Base-by-base conservation (phyloP, 371 early-diverging fungal species). In the Amoeboaphelidium occidentale region DNA sequence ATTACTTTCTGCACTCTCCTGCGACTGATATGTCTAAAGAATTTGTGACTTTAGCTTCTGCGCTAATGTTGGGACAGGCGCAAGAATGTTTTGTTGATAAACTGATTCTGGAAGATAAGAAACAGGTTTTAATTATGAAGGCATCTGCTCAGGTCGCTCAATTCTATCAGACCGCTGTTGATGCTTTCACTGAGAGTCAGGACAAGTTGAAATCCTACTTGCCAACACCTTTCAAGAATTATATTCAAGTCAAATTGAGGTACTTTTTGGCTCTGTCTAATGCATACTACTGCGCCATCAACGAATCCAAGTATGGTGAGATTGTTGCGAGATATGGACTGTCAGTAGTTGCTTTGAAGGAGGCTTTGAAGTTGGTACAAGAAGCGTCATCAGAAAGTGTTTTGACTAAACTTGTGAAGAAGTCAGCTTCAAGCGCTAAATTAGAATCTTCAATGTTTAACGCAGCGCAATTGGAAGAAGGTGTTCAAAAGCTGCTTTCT, bases 1-100 rank as follows among this genome's bases (percentile, higher is more conserved):
- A 93, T 53, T 92, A 90, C 62, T 91, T 93, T 65, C 61, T 91
- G 45, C 93, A 96, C 55, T 85, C 93, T 14, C 93, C 93, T 0
- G 82, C 87, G 1, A 68, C 76, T 14, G 96, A 96, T 62, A 59
- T 96, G 51, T 78, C 81, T 51, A 69, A 82, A 28, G 85, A 88
- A 43, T 77, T 83, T 0, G 79, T 92, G 50, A 81, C 81, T 50
- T 65, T 81, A 52, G 62, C 93, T 27, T 69, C 69, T 14, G 74
- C 82, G 24, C 61, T 89, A 28, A 85, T 86, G 85, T 67, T 92
- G 43, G 84, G 83, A 0, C 91, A 92, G 62, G 91, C 92, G 0
- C 96, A 94, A 52, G 96, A 94, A 62, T 78, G 82, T 53, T 81
- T 87, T 50, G 53, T 86, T 44, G 87, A 84, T 58, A 86, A 82